Evolutionary conservation across 2,329 filamentous ascomycete genomes (phyloP), one percentile per base, ranked within the genome.

Genomic region (Stagonosporopsis tanaceti): DNA sequence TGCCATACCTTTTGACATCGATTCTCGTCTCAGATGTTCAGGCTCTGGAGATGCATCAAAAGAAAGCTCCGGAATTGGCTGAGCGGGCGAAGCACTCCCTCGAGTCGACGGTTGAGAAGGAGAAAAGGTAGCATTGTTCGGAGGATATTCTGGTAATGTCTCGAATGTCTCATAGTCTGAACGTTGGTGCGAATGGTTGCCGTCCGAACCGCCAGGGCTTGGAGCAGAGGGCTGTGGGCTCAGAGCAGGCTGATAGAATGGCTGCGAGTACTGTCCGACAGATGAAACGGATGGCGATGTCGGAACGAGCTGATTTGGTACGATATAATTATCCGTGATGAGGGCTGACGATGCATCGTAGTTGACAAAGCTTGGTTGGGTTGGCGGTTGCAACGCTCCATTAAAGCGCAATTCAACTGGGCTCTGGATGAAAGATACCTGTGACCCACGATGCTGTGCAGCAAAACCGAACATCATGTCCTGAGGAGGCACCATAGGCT

Each of bases 191-290:
- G 65, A 70, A 24, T 64, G 62, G 40, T 68, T 62, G 41, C 63
- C 64, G 25, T 75, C 71, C 14, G 72, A 74, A 27, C 70, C 68
- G 42, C 68, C 60, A 3, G 71, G 71, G 53, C 73, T 76, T 37
- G 64, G 65, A 30, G 59, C 65, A 25, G 72, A 69, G 28, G 50
- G 30, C 17, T 62, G 55, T 12, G 72, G 69, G 40, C 72, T 74
- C 14, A 64, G 53, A 15, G 59, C 53, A 38, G 58, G 58, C 44
- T 72, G 65, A 38, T 64, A 66, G 11, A 66, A 64, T 8, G 63
- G 64, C 24, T 57, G 57, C 17, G 61, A 42, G 15, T 62, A 57
- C 15, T 67, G 57, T 3, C 64, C 63, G 32, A 63, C 59, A 25
- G 69, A 66, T 0, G 70, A 71, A 17, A 61, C 54, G 11, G 59